Conservation (phyloP, 1,284 basidiomycete genomes). For the Psilocybe mexicana region DNA sequence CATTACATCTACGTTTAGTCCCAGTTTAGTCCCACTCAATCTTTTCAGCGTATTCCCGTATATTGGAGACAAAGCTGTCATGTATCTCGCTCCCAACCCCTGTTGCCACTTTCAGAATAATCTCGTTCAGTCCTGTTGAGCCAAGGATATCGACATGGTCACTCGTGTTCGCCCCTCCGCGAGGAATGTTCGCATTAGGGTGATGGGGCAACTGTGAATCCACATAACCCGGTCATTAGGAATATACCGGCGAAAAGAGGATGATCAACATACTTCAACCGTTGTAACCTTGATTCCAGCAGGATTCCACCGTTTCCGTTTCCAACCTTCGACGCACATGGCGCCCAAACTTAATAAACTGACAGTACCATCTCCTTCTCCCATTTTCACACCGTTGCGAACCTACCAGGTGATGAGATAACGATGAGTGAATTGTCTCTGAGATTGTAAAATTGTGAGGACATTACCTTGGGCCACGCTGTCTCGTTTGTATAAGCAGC, state of each 20-base stretch:
- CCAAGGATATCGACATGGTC: slow-evolving; percentile 97
- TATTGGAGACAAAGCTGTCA: slow-evolving; percentile 78
- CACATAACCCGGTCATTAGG: neutral
- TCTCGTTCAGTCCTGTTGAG: slow-evolving; percentile 83
- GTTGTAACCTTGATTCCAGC: slow-evolving; percentile 85
- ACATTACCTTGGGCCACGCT: slow-evolving; percentile 57
- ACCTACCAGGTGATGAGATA: slow-evolving; percentile 40
- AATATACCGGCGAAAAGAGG: neutral
- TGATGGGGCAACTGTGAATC: slow-evolving; percentile 75
- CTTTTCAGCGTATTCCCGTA: slow-evolving; percentile 72
- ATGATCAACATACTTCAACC: slow-evolving; percentile 67
- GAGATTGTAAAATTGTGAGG: neutral
- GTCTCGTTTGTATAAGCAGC: slow-evolving; percentile 72
- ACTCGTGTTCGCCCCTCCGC: slow-evolving; percentile 89
- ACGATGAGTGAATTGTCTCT: neutral
- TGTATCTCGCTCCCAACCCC: slow-evolving; percentile 72
- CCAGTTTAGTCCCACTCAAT: slow-evolving; percentile 74
- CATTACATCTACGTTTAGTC: neutral
- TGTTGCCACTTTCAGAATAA: slow-evolving; percentile 87
- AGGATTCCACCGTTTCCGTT: slow-evolving; percentile 90
- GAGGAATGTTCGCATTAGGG: slow-evolving; percentile 73
- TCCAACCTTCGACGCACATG: slow-evolving; percentile 98
- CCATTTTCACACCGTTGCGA: slow-evolving; percentile 83
- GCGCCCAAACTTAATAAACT: slow-evolving; percentile 86
- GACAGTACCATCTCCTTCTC: slow-evolving; percentile 97